phyloP scores from a whole-genome alignment of 805 yeast genomes.

The Wickerhamiella siamensis region DNA sequence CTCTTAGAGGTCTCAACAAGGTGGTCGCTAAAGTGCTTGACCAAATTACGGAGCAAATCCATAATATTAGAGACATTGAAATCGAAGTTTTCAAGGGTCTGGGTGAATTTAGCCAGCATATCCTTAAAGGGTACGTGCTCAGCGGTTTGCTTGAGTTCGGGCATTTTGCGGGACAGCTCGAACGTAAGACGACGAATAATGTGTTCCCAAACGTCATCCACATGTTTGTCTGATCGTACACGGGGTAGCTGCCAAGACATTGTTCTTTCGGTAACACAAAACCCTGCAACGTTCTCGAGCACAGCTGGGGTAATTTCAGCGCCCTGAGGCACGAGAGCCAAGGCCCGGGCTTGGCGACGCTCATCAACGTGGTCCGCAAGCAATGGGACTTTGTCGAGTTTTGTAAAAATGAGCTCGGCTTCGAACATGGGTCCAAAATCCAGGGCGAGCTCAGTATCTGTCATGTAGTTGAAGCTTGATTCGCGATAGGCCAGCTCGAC shows the following conservation, averaged over 20 bases:
- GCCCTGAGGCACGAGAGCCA: conserved; percentile 49
- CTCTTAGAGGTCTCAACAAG: conserved; percentile 40
- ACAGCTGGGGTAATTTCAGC: conserved; percentile 24
- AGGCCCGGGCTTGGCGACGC: conserved; percentile 54
- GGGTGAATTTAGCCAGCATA: conserved; percentile 53
- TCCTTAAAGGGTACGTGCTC: conserved; percentile 34
- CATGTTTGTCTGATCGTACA: conserved; percentile 45
- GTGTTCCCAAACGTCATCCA: conserved; percentile 66
- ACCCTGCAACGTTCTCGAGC: conserved; percentile 47
- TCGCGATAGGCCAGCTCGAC: conserved; percentile 68
- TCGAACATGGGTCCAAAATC: conserved; percentile 68
- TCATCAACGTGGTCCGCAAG: conserved; percentile 50
- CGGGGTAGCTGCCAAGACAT: conserved; percentile 46
- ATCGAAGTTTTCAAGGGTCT: conserved; percentile 60
- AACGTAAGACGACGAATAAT: conserved; percentile 28
- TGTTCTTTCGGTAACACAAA: conserved; percentile 60
- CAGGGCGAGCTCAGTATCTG: conserved; percentile 33
- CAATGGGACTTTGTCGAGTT: conserved; percentile 49
- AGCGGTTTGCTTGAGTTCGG: conserved; percentile 26
- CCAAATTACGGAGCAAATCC: conserved; percentile 42
- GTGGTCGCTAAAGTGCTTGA: conserved; percentile 45
- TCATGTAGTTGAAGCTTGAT: conserved; percentile 32
- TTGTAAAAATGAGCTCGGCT: conserved; percentile 65
- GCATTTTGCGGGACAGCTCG: conserved; percentile 10
- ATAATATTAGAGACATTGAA: conserved; percentile 47